phyloP scores from a whole-genome alignment of 1,284 basidiomycete genomes.

The Leccinum subrobustum region DNA sequence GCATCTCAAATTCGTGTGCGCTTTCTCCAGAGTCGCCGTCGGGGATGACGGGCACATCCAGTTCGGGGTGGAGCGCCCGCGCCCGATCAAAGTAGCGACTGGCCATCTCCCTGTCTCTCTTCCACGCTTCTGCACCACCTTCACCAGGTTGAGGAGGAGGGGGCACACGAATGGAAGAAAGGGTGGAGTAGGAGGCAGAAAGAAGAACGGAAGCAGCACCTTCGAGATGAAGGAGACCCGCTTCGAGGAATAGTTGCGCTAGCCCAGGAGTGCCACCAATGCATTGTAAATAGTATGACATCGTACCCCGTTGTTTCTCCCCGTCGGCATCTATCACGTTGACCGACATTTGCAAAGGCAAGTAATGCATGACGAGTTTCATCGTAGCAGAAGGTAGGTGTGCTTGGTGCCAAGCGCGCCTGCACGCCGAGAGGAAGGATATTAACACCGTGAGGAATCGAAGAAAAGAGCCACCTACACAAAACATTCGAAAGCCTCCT shows the following conservation, averaged over 20 bases:
- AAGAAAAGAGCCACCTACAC: slow-evolving; percentile 47
- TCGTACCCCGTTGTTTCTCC: slow-evolving; percentile 47
- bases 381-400: slow-evolving; percentile 72
- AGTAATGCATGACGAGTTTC: slow-evolving; percentile 67
- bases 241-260: slow-evolving; percentile 71
- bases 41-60: slow-evolving; percentile 68
- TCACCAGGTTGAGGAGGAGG: slow-evolving; percentile 45
- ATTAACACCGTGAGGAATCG: not conserved
- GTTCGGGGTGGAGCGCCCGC: slow-evolving; percentile 49
- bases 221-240: slow-evolving; percentile 72
- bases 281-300: slow-evolving; percentile 58
- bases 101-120: slow-evolving; percentile 65
- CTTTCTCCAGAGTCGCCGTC: slow-evolving; percentile 41
- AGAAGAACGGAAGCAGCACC: slow-evolving; percentile 67
- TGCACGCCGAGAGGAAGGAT: slow-evolving; percentile 28
- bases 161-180: slow-evolving; percentile 70
- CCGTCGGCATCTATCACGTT: slow-evolving; percentile 35
- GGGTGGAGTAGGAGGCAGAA: slow-evolving; percentile 65
- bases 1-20: slow-evolving; percentile 57
- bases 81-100: slow-evolving; percentile 70
- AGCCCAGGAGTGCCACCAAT: slow-evolving; percentile 62
- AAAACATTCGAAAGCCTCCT: slow-evolving; percentile 77
- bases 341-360: slow-evolving; percentile 51
- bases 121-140: slow-evolving; percentile 64
- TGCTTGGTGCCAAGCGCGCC: slow-evolving; percentile 77